Evolutionary conservation across 2,329 filamentous ascomycete genomes (phyloP).

Genomic region (Harringtonia aguacate): DNA sequence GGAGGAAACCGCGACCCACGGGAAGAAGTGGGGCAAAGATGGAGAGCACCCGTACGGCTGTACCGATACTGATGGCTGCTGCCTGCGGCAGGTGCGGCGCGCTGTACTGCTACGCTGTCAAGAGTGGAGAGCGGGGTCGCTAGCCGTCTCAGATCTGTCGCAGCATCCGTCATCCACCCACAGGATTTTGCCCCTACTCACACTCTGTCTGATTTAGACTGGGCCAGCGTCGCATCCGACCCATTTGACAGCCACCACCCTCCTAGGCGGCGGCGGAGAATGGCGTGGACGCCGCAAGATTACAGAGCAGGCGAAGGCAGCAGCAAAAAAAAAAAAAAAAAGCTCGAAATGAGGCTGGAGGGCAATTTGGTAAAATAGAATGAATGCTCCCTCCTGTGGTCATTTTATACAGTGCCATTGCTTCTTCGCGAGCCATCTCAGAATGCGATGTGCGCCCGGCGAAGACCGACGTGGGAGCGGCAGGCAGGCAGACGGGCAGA

Average conservation of each 20-base stretch:
- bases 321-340: too few species aligned
- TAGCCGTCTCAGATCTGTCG: slow-evolving; percentile 32
- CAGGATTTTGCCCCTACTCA: neutral
- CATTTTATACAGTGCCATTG: too few species aligned
- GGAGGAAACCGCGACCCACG: neutral
- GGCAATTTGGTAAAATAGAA: too few species aligned
- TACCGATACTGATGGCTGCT: neutral
- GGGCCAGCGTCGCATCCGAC: neutral
- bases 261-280: too few species aligned
- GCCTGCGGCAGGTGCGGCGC: neutral
- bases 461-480: too few species aligned
- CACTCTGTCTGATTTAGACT: neutral
- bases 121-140: slow-evolving; percentile 8
- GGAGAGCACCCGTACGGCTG: neutral
- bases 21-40: neutral
- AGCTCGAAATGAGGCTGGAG: too few species aligned
- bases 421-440: too few species aligned
- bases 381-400: too few species aligned
- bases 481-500: slow-evolving; percentile 7
- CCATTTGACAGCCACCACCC: too few species aligned
- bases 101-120: neutral
- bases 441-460: too few species aligned
- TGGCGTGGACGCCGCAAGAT: neutral
- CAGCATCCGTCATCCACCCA: slow-evolving; percentile 18
- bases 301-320: neutral